Evolutionary conservation across 1,139 yeast genomes (phyloP), one percentile per base, ranked within the genome.

Genomic region (Geotrichum reessii): DNA sequence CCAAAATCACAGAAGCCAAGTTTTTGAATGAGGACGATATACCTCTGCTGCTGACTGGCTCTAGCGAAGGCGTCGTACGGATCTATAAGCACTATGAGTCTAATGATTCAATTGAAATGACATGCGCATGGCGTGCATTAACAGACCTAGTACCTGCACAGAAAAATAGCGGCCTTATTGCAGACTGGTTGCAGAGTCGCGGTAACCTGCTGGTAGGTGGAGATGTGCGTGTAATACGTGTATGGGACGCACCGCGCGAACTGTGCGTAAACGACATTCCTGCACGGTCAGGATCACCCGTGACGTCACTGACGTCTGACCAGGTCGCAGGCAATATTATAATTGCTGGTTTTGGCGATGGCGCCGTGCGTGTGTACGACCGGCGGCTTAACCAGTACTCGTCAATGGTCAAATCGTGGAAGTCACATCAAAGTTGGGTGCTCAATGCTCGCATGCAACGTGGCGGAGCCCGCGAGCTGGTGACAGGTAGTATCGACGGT

Each of bases 201-300:
- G 99, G 99, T 0, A 84, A 96, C 0, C 75, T 93, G 50, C 75
- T 93, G 57, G 97, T 90, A 0, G 92, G 97, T 57, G 99, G 99
- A 53, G 99, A 93, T 75, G 96, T 90, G 11, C 89, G 92, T 65
- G 85, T 91, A 33, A 90, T 93, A 56, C 78, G 96, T 61, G 79
- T 92, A 1, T 93, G 99, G 99, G 99, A 93, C 74, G 98, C 98
- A 0, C 95, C 96, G 19, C 78, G 97, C 50, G 99, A 93, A 69
- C 77, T 87, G 58, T 87, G 97, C 69, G 78, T 88, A 56, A 83
- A 83, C 31, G 97, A 92, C 68, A 86, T 93, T 55, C 97, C 98
- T 0, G 95, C 96, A 0, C 79, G 97, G 60, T 88, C 97, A 0
- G 85, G 96, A 0, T 85, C 95, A n/a, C 85, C 95, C 12, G 87